Evolutionary conservation across 108 stramenopile genomes (phyloP).

Genomic region (Parietichytrium sp.): DNA sequence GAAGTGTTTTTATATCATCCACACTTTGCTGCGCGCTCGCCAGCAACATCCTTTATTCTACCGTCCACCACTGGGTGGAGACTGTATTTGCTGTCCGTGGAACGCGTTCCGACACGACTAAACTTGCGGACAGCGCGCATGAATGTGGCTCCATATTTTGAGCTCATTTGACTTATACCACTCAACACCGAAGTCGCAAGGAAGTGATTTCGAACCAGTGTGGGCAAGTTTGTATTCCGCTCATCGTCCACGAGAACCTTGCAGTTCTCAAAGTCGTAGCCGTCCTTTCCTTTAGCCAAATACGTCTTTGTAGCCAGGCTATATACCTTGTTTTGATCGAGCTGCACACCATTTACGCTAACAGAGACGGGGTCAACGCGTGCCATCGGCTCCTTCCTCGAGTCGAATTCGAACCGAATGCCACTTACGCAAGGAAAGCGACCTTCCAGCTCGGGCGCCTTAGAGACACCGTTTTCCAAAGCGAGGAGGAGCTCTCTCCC

Average conservation of each 20-base stretch:
- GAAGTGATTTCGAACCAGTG: constrained; percentile 54
- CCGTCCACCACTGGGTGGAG: background rate
- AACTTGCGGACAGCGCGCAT: constrained; percentile 31
- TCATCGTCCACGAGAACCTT: constrained; percentile 58
- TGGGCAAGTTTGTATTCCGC: constrained; percentile 53
- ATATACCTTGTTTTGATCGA: constrained; percentile 49
- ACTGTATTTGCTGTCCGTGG: background rate
- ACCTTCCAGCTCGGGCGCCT: constrained; percentile 61
- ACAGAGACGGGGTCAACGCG: constrained; percentile 45
- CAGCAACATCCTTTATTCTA: too few species aligned
- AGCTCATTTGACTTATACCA: constrained; percentile 27
- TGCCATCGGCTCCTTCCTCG: constrained; percentile 37
- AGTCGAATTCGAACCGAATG: constrained; percentile 57
- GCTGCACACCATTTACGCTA: background rate
- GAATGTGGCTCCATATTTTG: background rate
- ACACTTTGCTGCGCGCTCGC: too few species aligned
- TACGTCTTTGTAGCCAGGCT: constrained; percentile 50
- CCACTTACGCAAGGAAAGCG: constrained; percentile 60
- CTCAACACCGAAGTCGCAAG: constrained; percentile 49
- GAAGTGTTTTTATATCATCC: too few species aligned
- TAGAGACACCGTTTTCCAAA: constrained; percentile 65
- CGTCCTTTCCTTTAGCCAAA: constrained; percentile 59
- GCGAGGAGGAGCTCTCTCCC: constrained; percentile 50
- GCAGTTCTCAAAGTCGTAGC: constrained; percentile 50
- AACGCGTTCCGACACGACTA: background rate